Percentiles rank a stretch among this genome's conserved stretches.
Evolutionary conservation across 2,329 filamentous ascomycete genomes (phyloP).

Genomic region (Pseudocercospora vitis): DNA sequence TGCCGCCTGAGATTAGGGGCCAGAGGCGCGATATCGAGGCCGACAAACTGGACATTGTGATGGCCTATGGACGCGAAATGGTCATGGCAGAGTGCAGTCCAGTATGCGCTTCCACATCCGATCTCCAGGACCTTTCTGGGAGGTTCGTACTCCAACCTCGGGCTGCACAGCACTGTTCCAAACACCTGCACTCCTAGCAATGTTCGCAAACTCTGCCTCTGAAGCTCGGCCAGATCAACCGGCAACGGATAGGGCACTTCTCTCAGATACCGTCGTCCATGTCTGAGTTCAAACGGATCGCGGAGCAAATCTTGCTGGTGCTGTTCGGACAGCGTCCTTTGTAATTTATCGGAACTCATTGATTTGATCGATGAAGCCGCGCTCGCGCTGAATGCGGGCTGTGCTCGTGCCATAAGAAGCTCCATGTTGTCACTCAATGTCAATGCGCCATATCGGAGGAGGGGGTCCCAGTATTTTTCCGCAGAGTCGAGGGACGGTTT

Average conservation of each 20-base stretch:
- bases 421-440: conserved; percentile 12
- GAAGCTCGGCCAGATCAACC: conserved; percentile 80
- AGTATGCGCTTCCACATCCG: conserved; percentile 83
- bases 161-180: conserved; percentile 74
- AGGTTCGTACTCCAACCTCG: conserved; percentile 63
- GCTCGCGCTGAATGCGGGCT: conserved; percentile 1
- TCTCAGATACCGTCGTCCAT: conserved; percentile 80
- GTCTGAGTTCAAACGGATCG: conserved; percentile 55
- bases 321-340: conserved; percentile 18
- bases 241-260: conserved; percentile 84
- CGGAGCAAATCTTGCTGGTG: conserved; percentile 14
- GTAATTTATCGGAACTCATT: conserved; percentile 9
- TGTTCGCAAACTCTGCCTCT: conserved; percentile 82
- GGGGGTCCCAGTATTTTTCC: conserved; percentile 8
- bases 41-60: conserved; percentile 73
- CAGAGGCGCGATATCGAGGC: conserved; percentile 76
- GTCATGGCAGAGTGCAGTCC: conserved; percentile 84
- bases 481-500: background rate
- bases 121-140: conserved; percentile 80
- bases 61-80: conserved; percentile 71
- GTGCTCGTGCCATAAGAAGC: conserved; percentile 8
- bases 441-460: background rate
- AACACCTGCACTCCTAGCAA: conserved; percentile 79
- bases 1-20: conserved; percentile 65
- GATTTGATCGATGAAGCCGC: conserved; percentile 10